A percentile compares a stretch with the other conserved stretches of the same genome.
phyloP scores from a whole-genome alignment of 2,329 filamentous ascomycete genomes.

The Tolypocladium nubicola region DNA sequence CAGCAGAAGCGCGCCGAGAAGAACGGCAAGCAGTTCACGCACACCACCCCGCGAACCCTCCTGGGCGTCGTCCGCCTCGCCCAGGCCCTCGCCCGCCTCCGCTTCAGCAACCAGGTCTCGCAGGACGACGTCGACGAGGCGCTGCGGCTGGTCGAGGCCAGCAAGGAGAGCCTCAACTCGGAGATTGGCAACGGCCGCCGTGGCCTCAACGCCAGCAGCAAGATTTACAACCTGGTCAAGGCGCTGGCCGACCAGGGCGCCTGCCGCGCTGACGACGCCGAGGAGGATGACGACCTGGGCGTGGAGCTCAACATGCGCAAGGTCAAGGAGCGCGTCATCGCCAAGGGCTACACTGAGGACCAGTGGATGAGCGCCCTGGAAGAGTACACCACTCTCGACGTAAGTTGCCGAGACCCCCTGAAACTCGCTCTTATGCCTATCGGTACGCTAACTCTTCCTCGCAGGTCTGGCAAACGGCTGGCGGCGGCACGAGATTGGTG shows the following conservation, averaged over 20 bases:
- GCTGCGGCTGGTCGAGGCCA: slow-evolving; percentile 79
- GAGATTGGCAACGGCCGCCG: slow-evolving; percentile 51
- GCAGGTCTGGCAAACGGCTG: slow-evolving; percentile 70
- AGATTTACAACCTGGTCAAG: slow-evolving; percentile 92
- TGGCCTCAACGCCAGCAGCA: slow-evolving; percentile 71
- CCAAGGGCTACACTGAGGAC: slow-evolving; percentile 93
- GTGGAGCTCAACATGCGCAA: slow-evolving; percentile 75
- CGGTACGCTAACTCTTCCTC: slow-evolving; percentile 23
- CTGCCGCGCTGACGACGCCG: slow-evolving; percentile 62
- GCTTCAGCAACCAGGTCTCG: slow-evolving; percentile 76
- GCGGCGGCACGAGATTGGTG: slow-evolving; percentile 58
- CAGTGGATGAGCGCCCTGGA: slow-evolving; percentile 80
- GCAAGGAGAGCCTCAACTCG: slow-evolving; percentile 78
- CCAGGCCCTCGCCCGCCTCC: slow-evolving; percentile 83
- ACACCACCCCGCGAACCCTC: slow-evolving; percentile 88
- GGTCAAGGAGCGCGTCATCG: slow-evolving; percentile 83
- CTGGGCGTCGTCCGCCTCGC: slow-evolving; percentile 87
- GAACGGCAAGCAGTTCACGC: slow-evolving; percentile 82
- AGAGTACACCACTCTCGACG: slow-evolving; percentile 80
- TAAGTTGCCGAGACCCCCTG: slow-evolving; percentile 44
- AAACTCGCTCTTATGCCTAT: neutral
- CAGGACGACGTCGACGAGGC: slow-evolving; percentile 95
- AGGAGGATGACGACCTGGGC: slow-evolving; percentile 38
- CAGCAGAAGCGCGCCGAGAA: slow-evolving; percentile 86
- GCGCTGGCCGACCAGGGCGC: slow-evolving; percentile 78